A percentile compares a stretch with the other conserved stretches of the same genome.
Conservation (phyloP, 352 stramenopile species). For the Phytophthora kernoviae region DNA sequence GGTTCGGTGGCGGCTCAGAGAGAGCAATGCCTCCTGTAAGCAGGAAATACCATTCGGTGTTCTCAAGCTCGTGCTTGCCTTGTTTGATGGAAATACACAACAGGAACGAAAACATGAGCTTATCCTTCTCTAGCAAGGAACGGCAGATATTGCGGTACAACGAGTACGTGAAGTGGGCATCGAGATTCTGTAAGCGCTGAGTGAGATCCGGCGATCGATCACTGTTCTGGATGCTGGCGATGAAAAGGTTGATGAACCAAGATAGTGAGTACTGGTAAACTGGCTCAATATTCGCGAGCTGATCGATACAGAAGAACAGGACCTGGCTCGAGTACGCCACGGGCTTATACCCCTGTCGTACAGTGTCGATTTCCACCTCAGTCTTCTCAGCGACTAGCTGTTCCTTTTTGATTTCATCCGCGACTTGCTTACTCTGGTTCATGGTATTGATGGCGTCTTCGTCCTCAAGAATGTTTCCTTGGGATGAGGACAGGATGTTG, state of each 20-base stretch:
- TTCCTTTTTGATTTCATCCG: slow-evolving; percentile 94
- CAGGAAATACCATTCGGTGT: slow-evolving; percentile 93
- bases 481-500: slow-evolving; percentile 89
- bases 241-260: slow-evolving; percentile 94
- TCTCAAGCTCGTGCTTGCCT: slow-evolving; percentile 78
- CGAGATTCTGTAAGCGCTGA: slow-evolving; percentile 80
- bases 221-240: slow-evolving; percentile 88
- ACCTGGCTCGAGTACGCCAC: slow-evolving; percentile 92
- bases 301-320: slow-evolving; percentile 95
- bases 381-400: slow-evolving; percentile 91
- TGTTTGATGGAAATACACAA: slow-evolving; percentile 89
- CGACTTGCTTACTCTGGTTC: slow-evolving; percentile 90
- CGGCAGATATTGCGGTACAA: slow-evolving; percentile 94
- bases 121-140: slow-evolving; percentile 93
- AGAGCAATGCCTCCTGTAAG: slow-evolving; percentile 93
- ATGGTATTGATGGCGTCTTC: slow-evolving; percentile 93
- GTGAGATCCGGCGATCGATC: slow-evolving; percentile 78
- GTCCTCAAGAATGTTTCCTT: slow-evolving; percentile 95
- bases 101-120: slow-evolving; percentile 94
- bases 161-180: slow-evolving; percentile 91
- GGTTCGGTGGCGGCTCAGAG: slow-evolving; percentile 90
- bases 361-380: slow-evolving; percentile 90
- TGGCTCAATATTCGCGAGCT: slow-evolving; percentile 93
- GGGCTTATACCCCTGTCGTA: slow-evolving; percentile 88
- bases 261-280: slow-evolving; percentile 94